These are phyloP conservation scores for Globisporangium cylindrosporum DNA, from an alignment of 352 stramenopile genomes.

Conservation along the genomic window DNA sequence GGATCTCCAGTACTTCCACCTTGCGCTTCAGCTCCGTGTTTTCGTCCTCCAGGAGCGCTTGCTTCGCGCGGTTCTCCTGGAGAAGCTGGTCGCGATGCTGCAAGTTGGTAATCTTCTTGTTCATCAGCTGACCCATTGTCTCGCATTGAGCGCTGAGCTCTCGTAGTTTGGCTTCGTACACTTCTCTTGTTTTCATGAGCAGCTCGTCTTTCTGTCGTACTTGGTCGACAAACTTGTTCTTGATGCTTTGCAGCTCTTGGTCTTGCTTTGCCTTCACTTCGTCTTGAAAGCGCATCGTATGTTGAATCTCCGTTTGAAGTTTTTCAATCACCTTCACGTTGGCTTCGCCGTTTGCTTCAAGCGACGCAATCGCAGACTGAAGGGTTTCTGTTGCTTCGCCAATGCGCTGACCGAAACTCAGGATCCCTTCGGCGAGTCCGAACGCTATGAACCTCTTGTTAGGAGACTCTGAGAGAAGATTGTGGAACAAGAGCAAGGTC, in stretches of 20 bases:
- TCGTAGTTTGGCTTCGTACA: conserved; percentile 64
- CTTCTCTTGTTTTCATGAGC: conserved; percentile 46
- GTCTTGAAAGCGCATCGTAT: conserved; percentile 52
- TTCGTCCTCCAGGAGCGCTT: conserved; percentile 61
- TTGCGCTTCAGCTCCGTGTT: conserved; percentile 77
- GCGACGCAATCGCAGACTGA: conserved; percentile 45
- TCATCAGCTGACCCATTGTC: conserved; percentile 68
- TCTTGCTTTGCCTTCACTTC: conserved; percentile 58
- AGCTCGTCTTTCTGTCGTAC: conserved; percentile 68
- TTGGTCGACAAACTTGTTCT: conserved; percentile 57
- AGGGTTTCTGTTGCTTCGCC: conserved; percentile 54
- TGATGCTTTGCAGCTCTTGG: conserved; percentile 59
- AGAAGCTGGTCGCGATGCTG: conserved; percentile 71
- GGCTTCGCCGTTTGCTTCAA: conserved; percentile 44
- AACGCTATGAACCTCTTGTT: conserved; percentile 68
- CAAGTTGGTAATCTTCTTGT: conserved; percentile 64
- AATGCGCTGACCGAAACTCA: conserved; percentile 48
- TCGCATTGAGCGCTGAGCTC: conserved; percentile 67
- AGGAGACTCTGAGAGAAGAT: conserved; percentile 41
- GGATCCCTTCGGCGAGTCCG: conserved; percentile 58
- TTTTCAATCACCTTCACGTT: conserved; percentile 49
- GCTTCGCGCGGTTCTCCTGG: conserved; percentile 59
- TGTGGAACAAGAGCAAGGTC: conserved; percentile 52
- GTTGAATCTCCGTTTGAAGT: conserved; percentile 57
- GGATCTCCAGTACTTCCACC: conserved; percentile 72